Evolutionary conservation across 2,329 filamentous ascomycete species (phyloP).

Genomic region (Zelopaecilomyces penicillatus): DNA sequence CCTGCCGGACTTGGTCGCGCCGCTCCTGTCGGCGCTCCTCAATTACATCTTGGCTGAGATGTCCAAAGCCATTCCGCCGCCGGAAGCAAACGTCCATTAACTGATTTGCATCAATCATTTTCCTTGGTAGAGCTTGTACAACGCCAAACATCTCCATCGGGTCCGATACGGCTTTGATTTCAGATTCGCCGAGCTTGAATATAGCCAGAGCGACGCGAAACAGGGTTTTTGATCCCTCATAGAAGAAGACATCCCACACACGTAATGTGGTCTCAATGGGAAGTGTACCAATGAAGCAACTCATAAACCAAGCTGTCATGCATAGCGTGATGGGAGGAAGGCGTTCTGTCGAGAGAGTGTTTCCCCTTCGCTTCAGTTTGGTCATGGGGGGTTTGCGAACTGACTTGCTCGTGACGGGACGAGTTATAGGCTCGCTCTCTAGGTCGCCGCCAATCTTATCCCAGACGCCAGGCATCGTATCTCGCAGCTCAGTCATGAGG

Average conservation of each 20-base stretch:
- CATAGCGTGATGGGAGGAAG: slow-evolving; percentile 87
- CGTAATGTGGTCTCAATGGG: slow-evolving; percentile 86
- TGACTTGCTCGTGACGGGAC: slow-evolving; percentile 26
- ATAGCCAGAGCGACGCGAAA: slow-evolving; percentile 87
- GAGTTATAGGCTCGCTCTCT: slow-evolving; percentile 39
- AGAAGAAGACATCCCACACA: slow-evolving; percentile 94
- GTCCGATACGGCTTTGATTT: slow-evolving; percentile 72
- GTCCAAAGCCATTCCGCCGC: slow-evolving; percentile 69
- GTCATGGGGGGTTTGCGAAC: slow-evolving; percentile 24
- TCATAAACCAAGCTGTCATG: slow-evolving; percentile 97
- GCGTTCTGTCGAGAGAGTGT: slow-evolving; percentile 39
- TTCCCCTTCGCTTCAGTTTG: slow-evolving; percentile 32
- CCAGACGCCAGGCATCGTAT: slow-evolving; percentile 77
- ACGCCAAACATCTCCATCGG: slow-evolving; percentile 95
- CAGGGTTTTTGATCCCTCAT: slow-evolving; percentile 87
- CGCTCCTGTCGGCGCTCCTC: slow-evolving; percentile 67
- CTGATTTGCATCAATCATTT: slow-evolving; percentile 70
- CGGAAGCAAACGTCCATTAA: slow-evolving; percentile 79
- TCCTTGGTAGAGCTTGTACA: slow-evolving; percentile 77
- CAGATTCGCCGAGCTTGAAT: slow-evolving; percentile 77
- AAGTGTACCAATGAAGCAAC: slow-evolving; percentile 84
- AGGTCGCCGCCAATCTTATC: slow-evolving; percentile 77
- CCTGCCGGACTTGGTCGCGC: slow-evolving; percentile 43
- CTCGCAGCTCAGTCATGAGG: slow-evolving; percentile 77
- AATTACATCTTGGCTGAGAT: slow-evolving; percentile 73